phyloP scores from a whole-genome alignment of 2,329 filamentous ascomycete genomes.

The Phaeosphaeria sp. region DNA sequence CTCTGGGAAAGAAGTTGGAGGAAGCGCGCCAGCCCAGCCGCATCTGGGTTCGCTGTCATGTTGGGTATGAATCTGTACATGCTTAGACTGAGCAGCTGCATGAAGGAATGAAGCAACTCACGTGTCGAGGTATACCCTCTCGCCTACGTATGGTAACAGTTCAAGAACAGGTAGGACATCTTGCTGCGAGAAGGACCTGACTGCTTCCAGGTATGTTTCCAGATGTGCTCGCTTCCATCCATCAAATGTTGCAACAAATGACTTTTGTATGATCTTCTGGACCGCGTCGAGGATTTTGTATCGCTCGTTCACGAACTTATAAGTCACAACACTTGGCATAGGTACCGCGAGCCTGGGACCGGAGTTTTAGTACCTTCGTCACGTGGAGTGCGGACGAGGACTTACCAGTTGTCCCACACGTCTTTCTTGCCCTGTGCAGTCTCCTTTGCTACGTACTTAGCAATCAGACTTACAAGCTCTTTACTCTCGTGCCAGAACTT shows the following conservation, averaged over 20 bases:
- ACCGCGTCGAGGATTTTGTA: background rate
- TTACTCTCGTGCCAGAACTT: background rate
- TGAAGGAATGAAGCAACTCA: background rate
- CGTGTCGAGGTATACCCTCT: constrained; percentile 1
- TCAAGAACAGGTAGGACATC: constrained; percentile 2
- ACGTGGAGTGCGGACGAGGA: background rate
- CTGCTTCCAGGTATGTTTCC: background rate
- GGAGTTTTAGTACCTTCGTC: background rate
- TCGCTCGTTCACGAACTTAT: background rate
- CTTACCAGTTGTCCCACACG: background rate
- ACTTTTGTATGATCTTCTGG: background rate
- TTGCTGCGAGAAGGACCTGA: background rate
- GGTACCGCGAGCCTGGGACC: background rate
- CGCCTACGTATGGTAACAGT: background rate
- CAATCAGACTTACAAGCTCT: background rate
- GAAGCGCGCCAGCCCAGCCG: background rate
- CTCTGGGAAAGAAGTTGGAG: background rate
- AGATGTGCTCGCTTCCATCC: background rate
- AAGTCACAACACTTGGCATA: background rate
- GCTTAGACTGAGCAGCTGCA: background rate
- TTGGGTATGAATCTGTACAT: constrained; percentile 2
- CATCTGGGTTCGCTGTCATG: background rate
- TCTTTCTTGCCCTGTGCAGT: background rate
- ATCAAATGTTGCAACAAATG: background rate
- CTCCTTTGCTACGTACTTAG: background rate